A percentile compares a stretch with the other conserved stretches of the same genome.
Evolutionary conservation across 345 rosid genomes (phyloP).

Genomic region (Adansonia digitata): DNA sequence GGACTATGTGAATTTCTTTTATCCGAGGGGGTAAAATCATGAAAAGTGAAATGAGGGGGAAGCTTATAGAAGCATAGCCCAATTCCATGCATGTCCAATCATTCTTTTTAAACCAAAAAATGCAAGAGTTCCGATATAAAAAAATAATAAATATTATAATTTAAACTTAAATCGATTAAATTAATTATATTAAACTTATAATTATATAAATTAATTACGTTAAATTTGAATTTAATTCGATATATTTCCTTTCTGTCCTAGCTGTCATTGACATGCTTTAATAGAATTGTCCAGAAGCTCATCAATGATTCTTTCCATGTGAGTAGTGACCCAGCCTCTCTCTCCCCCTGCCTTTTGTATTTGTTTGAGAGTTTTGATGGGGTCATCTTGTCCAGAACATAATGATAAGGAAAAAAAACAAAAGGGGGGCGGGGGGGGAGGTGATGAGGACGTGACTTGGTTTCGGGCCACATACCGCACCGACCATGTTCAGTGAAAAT

Average conservation of each 20-base stretch:
- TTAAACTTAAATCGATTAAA: too few species aligned
- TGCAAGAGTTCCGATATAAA: too few species aligned
- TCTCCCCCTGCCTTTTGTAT: not conserved
- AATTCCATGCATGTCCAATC: not conserved
- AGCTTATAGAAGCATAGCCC: not conserved
- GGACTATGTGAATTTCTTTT: not conserved
- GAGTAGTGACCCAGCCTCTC: slow-evolving; percentile 1
- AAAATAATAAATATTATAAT: too few species aligned
- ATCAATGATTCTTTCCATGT: slow-evolving; percentile 14
- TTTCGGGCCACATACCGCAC: not conserved
- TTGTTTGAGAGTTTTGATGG: not conserved
- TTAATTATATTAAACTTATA: too few species aligned
- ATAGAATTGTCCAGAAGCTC: slow-evolving; percentile 16
- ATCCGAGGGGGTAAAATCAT: not conserved
- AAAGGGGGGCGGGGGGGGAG: not conserved
- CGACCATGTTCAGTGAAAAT: not conserved
- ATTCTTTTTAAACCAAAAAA: too few species aligned
- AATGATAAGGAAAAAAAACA: not conserved
- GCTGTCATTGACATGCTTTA: slow-evolving; percentile 12
- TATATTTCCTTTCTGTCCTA: not conserved
- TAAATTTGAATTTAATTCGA: too few species aligned
- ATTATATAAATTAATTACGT: too few species aligned
- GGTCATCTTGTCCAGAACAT: not conserved
- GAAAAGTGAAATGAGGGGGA: not conserved
- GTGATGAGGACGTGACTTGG: not conserved